A percentile compares a stretch with the other conserved stretches of the same genome.
Conservation (phyloP, 2,329 filamentous ascomycete species). For the Ophiosphaerella korrae region DNA sequence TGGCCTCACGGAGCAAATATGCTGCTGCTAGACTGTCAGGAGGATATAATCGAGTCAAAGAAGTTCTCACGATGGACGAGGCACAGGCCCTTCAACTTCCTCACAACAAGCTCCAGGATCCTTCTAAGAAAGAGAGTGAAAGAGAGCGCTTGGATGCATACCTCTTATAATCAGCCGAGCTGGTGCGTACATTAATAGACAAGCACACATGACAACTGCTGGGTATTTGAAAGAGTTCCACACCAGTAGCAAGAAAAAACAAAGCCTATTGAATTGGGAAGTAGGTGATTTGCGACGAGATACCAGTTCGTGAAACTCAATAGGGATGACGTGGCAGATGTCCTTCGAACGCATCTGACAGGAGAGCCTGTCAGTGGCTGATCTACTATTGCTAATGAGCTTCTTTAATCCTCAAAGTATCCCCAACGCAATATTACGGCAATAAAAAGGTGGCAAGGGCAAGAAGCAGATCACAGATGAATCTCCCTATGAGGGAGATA, state of each 20-base stretch:
- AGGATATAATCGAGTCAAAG: constrained; percentile 16
- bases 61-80: constrained; percentile 25
- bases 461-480: not conserved
- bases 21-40: constrained; percentile 5
- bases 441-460: constrained; percentile 13
- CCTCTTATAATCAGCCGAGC: constrained; percentile 45
- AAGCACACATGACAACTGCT: constrained; percentile 13
- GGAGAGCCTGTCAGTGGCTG: constrained; percentile 40
- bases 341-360: constrained; percentile 43
- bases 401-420: constrained; percentile 54
- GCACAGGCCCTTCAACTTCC: constrained; percentile 23
- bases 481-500: not conserved
- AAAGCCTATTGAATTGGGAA: constrained; percentile 28
- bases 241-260: constrained; percentile 34
- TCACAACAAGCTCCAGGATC: constrained; percentile 19
- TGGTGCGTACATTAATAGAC: constrained; percentile 37
- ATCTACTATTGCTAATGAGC: constrained; percentile 56
- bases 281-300: constrained; percentile 42
- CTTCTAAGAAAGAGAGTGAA: constrained; percentile 1
- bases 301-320: constrained; percentile 38
- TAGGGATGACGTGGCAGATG: constrained; percentile 46
- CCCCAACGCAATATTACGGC: constrained; percentile 22
- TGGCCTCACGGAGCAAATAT: constrained; percentile 15
- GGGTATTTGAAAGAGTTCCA: constrained; percentile 50
- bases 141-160: constrained; percentile 12